Percentiles rank a stretch among this genome's conserved stretches.
phyloP scores from a whole-genome alignment of 2,329 filamentous ascomycete genomes.

The Ascocoryne sarcoides region DNA sequence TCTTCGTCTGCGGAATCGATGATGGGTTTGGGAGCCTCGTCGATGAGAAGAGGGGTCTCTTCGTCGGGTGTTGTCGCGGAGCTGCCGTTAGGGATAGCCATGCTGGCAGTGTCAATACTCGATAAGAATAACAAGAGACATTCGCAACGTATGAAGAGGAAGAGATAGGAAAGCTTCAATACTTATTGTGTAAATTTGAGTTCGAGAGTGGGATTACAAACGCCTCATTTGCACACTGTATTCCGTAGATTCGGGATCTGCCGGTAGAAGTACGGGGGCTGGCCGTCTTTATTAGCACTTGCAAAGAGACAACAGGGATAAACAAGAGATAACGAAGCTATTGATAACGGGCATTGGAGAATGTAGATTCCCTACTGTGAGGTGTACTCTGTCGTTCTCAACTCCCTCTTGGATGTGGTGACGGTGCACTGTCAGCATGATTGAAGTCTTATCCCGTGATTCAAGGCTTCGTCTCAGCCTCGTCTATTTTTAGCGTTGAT shows the following conservation, averaged over 20 bases:
- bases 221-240: too few species aligned
- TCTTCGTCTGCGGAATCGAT: constrained; percentile 1
- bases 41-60: constrained; percentile 24
- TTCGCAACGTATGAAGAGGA: neutral
- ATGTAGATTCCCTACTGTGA: too few species aligned
- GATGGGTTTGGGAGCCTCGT: constrained; percentile 7
- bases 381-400: too few species aligned
- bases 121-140: neutral
- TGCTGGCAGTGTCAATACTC: neutral
- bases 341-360: too few species aligned
- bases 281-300: too few species aligned
- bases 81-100: constrained; percentile 5
- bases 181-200: neutral
- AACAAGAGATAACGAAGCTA: too few species aligned
- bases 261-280: too few species aligned
- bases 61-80: constrained; percentile 14
- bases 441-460: neutral
- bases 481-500: neutral
- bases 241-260: too few species aligned
- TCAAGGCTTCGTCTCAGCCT: constrained; percentile 1
- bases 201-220: too few species aligned
- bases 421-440: too few species aligned
- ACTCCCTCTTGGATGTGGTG: too few species aligned
- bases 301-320: too few species aligned
- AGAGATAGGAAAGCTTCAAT: neutral